Evolutionary conservation across 352 stramenopile genomes (phyloP), one percentile per base, ranked within the genome.

Genomic region (Globisporangium nagaii): DNA sequence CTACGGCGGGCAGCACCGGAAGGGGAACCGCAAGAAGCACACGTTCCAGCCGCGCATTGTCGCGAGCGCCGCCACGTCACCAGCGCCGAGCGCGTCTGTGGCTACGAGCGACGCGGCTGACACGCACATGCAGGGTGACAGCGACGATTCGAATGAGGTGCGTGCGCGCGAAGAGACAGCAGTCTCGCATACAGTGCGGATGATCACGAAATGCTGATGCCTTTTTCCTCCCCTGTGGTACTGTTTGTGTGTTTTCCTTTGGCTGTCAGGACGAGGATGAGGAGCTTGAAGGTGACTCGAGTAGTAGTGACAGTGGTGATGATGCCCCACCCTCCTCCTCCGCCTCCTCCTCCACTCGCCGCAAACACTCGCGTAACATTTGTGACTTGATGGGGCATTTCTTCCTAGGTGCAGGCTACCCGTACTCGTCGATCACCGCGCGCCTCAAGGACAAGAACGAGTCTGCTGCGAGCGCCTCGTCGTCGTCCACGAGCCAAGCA

Each of bases 361-460:
- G 70, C 57, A 27, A 49, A n/a, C 50, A 63, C 22, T 51, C 55
- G 54, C 77, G 79, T 83, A 93, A 86, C 73, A 86, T 93, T 66
- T 95, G 85, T 91, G 79, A 85, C 76, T 74, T 93, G 62, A 85
- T 95, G 77, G 81, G 80, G 67, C 71, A 84, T 79, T 88, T 88
- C 70, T 85, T 91, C 64, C 57, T 90, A 86, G 79, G 75, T 84
- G 73, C 70, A 47, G 64, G 69, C 53, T 76, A 73, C 49, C 62
- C 72, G 25, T 56, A 55, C 52, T 30, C 31, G 17, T 55, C 37
- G 5, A 9, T 37, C 52, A 46, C 54, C 37, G 34, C 53, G 36
- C 40, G 17, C 27, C 48, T 55, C 36, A 52, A 57, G 35, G 42
- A 56, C 45, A 40, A 34, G 8, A 49, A 17, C 19, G 42, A 36